Evolutionary conservation across 2,329 filamentous ascomycete genomes (phyloP), one percentile per base, ranked within the genome.

Genomic region (Cladosporium halotolerans): DNA sequence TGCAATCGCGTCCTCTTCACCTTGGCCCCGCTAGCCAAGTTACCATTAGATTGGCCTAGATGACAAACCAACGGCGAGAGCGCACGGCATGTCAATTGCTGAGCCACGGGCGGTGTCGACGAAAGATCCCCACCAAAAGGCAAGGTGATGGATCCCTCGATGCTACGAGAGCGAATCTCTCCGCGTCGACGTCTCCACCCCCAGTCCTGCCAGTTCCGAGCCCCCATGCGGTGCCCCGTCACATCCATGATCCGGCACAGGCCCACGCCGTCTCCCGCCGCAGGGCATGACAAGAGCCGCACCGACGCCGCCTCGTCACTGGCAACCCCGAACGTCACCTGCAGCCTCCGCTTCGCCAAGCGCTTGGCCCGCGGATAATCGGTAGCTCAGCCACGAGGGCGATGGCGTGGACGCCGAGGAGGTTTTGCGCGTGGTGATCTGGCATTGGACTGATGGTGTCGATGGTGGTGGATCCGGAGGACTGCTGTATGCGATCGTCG

Each of bases 301-400:
- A 36, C 23, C 41, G 19, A 43, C 44, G 32, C 44, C 44, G 16
- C 44, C 44, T 46, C 44, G 44, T 46, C 44, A 46, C 44, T 38
- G 44, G 44, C 16, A 28, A 4, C 23, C 5, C 7, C 23, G 23
- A 28, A 28, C 23, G 23, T 28, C 23, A 28, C 23, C 23, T 28
- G 23, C 23, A 28, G 23, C 23, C 23, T 28, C 23, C 23, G 23
- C 23, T 28, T 28, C 23, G 23, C 23, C 23, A 28, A 28, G 23
- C 23, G 23, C 23, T 28, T 28, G 23, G 23, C 23, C 23, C 23
- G 23, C 23, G 23, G 23, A 28, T 28, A 28, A 7, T 28, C 23
- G 23, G 23, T 28, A 28, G 23, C 23, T 28, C 23, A 28, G 23
- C 23, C 23, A 28, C 23, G 23, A 28, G 23, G 23, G 23, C 23